Evolutionary conservation across 208 protist genomes (phyloP), one percentile per base, ranked within the genome.

Genomic region (Leishmania major): DNA sequence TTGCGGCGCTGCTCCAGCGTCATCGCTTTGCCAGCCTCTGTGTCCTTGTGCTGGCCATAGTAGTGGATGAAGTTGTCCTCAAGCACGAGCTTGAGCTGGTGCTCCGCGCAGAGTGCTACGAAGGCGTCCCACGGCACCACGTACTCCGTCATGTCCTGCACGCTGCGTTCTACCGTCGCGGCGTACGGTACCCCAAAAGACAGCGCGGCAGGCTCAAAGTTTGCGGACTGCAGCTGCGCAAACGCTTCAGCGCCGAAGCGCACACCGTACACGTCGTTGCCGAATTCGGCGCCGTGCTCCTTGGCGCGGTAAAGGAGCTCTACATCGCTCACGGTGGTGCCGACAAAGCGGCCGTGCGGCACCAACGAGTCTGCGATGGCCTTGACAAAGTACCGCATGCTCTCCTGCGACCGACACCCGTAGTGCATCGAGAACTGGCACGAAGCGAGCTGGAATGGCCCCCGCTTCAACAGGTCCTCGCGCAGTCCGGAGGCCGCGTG

Each of bases 391-490:
- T 69, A 86, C 45, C 49, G 66, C 2, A 94, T 72, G 64, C 86
- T 67, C 47, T 89, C 81, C 72, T 83, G 81, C 0, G 85, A 87
- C 22, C 74, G 81, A 76, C 88, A 97, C 25, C 91, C 92, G 83
- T 95, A 95, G 88, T 97, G 94, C 80, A 97, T 85, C 35, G 94
- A 94, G 86, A 97, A 97, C 77, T 97, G 94, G 62, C 94, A 97
- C 28, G 94, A 95, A 51, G 86, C 78, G 71, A 97, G 74, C 69
- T 93, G 84, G 51, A 92, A 90, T 19, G 80, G 73, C 11, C 59
- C 76, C 19, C 75, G 76, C 51, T 59, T 77, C 45, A 53, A 49
- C 2, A 95, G 82, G 28, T 88, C 75, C 0, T 35, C 47, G 15
- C 72, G 70, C 8, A 94, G 77, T 13, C 76, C 64, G 7, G 84